Evolutionary conservation across 805 yeast species (phyloP).

Genomic region (Kodamaea leandrae): DNA sequence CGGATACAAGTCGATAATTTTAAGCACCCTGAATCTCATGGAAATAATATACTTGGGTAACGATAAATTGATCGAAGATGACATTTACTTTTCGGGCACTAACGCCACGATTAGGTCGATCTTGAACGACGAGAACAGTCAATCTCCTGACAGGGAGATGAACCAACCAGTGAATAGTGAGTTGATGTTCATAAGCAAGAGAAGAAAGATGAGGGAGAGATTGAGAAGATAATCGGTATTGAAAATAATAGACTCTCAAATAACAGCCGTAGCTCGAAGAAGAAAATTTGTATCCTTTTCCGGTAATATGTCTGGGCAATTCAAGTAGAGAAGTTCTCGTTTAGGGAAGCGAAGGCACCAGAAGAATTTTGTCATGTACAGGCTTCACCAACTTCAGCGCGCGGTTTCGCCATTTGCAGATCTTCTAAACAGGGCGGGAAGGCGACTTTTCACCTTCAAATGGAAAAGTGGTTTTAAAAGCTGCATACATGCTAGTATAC

Average conservation of each 20-base stretch:
- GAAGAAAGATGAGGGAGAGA: constrained; percentile 31
- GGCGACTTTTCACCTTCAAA: no score
- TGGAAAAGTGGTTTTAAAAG: no score
- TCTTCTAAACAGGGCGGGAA: no score
- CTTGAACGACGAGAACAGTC: constrained; percentile 16
- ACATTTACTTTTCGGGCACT: constrained; percentile 45
- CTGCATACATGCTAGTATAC: no score
- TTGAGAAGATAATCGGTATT: neutral
- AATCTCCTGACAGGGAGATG: constrained; percentile 6
- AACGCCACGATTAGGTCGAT: constrained; percentile 27
- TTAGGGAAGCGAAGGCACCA: no score
- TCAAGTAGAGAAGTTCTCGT: no score
- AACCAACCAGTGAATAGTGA: constrained; percentile 37
- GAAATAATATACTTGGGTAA: constrained; percentile 73
- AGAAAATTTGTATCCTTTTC: neutral
- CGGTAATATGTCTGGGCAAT: no score
- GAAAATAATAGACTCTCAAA: neutral
- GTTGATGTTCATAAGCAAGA: constrained; percentile 50
- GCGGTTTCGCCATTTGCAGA: no score
- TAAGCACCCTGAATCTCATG: constrained; percentile 70
- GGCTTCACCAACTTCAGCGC: no score
- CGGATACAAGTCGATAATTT: constrained; percentile 76
- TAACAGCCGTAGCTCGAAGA: neutral
- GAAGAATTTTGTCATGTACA: no score
- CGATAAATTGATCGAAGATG: constrained; percentile 65